phyloP scores from a whole-genome alignment of 2,329 filamentous ascomycete species.

The Phymatotrichopsis omnivora region DNA sequence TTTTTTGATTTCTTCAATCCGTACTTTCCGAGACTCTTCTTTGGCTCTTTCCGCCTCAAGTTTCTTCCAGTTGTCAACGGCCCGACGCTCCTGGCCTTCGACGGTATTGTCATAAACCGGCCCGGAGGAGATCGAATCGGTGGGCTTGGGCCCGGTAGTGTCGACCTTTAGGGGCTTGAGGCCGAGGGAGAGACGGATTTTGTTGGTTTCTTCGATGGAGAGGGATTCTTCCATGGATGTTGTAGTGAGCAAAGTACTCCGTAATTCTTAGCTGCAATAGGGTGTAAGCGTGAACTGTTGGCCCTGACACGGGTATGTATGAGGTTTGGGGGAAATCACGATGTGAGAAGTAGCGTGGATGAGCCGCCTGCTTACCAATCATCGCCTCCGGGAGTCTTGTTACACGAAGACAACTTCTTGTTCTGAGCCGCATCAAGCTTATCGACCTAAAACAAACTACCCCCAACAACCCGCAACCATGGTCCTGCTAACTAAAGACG shows the following conservation, averaged over 20 bases:
- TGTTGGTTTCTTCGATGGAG: constrained; percentile 87
- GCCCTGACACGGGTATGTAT: too few relatives aligned
- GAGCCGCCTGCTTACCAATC: too few relatives aligned
- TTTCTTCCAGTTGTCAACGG: constrained; percentile 37
- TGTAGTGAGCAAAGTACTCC: constrained; percentile 11
- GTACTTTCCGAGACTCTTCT: constrained; percentile 61
- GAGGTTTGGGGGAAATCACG: too few relatives aligned
- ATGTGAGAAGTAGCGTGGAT: too few relatives aligned
- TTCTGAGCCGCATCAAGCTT: too few relatives aligned
- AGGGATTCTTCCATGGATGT: constrained; percentile 45
- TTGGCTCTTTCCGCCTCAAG: constrained; percentile 64
- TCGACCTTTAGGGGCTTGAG: constrained; percentile 83
- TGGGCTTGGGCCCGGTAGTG: constrained; percentile 44
- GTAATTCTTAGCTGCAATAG: too few relatives aligned
- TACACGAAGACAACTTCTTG: too few relatives aligned
- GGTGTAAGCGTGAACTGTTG: too few relatives aligned
- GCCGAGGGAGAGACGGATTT: constrained; percentile 77
- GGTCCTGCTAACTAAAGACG: too few relatives aligned
- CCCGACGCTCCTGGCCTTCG: constrained; percentile 44
- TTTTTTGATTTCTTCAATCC: constrained; percentile 73
- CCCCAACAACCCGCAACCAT: too few relatives aligned
- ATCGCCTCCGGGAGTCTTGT: too few relatives aligned
- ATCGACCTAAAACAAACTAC: too few relatives aligned
- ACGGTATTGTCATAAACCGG: constrained; percentile 63
- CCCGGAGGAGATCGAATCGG: constrained; percentile 40